These are phyloP conservation scores for Triticum timopheevii DNA, from an alignment of 176 grass and related monocot species.

Conservation along the genomic window DNA sequence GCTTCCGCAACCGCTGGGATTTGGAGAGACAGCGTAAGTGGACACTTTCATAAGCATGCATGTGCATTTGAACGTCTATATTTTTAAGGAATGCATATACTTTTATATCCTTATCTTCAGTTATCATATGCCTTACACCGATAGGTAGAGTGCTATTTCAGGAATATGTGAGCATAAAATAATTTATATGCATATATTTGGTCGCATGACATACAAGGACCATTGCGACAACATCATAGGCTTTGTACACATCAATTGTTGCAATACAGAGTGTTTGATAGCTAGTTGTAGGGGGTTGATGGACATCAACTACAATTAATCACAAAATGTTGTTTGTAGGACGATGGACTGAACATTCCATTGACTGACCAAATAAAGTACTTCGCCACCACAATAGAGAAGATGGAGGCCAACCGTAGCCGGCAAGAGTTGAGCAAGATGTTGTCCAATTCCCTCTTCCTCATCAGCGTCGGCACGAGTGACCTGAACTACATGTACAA, in stretches of 20 bases:
- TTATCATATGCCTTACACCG: background rate
- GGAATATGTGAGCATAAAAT: background rate
- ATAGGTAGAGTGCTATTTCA: background rate
- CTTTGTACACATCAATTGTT: background rate
- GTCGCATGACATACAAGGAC: background rate
- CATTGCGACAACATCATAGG: background rate
- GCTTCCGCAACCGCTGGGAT: background rate
- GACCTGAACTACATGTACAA: background rate
- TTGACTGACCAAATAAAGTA: background rate
- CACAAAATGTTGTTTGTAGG: background rate
- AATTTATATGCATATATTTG: background rate
- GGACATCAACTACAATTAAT: background rate
- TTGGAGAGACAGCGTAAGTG: background rate
- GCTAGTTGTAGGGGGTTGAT: background rate
- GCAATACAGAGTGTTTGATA: too few relatives aligned
- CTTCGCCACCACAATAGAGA: background rate
- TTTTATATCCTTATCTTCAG: background rate
- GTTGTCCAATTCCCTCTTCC: slow-evolving; percentile 17
- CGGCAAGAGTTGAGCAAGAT: background rate
- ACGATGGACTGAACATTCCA: background rate
- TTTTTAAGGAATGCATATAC: background rate
- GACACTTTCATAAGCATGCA: background rate
- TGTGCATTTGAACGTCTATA: background rate
- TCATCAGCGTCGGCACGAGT: background rate
- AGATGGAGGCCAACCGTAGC: background rate